phyloP scores from a whole-genome alignment of 2,329 filamentous ascomycete species.

The Aspergillus sp. region DNA sequence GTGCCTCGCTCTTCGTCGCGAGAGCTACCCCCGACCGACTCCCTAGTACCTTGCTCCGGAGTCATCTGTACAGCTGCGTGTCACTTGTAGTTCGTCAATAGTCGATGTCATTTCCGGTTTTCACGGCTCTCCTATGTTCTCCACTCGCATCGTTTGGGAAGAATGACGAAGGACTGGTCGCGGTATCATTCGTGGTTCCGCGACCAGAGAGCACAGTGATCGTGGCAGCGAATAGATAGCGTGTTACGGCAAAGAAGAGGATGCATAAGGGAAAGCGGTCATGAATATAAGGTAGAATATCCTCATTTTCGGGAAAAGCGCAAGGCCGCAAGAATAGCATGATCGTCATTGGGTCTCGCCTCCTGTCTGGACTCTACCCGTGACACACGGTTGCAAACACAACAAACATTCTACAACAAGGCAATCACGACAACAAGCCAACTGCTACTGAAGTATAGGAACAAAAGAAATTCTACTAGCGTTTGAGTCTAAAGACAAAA shows the following conservation, averaged over 20 bases:
- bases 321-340: not conserved
- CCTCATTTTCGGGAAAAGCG: slow-evolving; percentile 4
- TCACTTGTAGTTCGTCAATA: slow-evolving; percentile 20
- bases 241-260: slow-evolving; percentile 15
- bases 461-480: slow-evolving; percentile 32
- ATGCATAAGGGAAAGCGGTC: slow-evolving; percentile 21
- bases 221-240: slow-evolving; percentile 20
- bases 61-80: slow-evolving; percentile 24
- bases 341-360: not conserved
- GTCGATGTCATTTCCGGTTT: not conserved
- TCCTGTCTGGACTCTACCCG: slow-evolving; percentile 9
- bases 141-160: not conserved
- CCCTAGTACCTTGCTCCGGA: slow-evolving; percentile 29
- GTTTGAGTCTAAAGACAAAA: slow-evolving; percentile 37
- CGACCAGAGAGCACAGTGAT: not conserved
- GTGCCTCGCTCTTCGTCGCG: slow-evolving; percentile 32
- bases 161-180: not conserved
- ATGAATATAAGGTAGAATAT: not conserved
- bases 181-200: not conserved
- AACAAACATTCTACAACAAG: slow-evolving; percentile 17
- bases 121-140: not conserved
- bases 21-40: slow-evolving; percentile 37
- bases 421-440: not conserved
- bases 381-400: slow-evolving; percentile 19
- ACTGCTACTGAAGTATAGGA: not conserved